These are phyloP conservation scores for Breynia disticha DNA, from an alignment of 441 rosid genomes.

Conservation along the genomic window DNA sequence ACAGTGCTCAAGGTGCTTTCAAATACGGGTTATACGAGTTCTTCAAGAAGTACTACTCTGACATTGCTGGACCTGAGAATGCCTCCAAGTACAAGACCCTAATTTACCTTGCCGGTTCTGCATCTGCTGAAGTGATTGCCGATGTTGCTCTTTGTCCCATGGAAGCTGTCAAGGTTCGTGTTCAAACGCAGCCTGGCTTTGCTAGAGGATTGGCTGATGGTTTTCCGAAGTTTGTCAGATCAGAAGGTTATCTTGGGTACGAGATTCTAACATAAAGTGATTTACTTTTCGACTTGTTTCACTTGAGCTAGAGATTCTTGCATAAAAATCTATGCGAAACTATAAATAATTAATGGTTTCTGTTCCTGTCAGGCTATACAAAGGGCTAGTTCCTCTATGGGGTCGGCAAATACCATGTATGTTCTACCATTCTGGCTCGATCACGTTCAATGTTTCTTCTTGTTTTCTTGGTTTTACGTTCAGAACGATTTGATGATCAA, in stretches of 20 bases:
- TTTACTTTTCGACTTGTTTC: neutral
- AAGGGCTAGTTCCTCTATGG: constrained; percentile 94
- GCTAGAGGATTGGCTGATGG: constrained; percentile 92
- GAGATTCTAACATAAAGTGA: neutral
- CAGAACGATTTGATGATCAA: neutral
- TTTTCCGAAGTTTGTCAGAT: constrained; percentile 71
- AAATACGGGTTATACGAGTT: constrained; percentile 91
- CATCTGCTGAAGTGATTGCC: constrained; percentile 92
- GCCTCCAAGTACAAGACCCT: constrained; percentile 79
- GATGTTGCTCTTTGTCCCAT: constrained; percentile 94
- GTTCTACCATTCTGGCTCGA: constrained; percentile 12
- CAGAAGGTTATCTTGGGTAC: constrained; percentile 84
- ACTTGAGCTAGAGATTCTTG: too few species aligned
- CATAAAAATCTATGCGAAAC: neutral
- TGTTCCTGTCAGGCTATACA: constrained; percentile 59
- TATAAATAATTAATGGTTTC: neutral
- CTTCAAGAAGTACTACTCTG: constrained; percentile 88
- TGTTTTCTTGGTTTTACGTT: too few species aligned
- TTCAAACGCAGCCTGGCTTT: constrained; percentile 96
- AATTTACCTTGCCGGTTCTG: constrained; percentile 96
- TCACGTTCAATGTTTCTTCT: neutral
- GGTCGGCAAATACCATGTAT: constrained; percentile 99
- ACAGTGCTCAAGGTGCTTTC: constrained; percentile 98
- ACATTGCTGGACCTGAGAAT: constrained; percentile 89
- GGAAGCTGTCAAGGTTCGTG: constrained; percentile 94